Percentiles rank a stretch among this genome's conserved stretches.
phyloP scores from a whole-genome alignment of 257 asterid species.

The Hygrophila difformis region DNA sequence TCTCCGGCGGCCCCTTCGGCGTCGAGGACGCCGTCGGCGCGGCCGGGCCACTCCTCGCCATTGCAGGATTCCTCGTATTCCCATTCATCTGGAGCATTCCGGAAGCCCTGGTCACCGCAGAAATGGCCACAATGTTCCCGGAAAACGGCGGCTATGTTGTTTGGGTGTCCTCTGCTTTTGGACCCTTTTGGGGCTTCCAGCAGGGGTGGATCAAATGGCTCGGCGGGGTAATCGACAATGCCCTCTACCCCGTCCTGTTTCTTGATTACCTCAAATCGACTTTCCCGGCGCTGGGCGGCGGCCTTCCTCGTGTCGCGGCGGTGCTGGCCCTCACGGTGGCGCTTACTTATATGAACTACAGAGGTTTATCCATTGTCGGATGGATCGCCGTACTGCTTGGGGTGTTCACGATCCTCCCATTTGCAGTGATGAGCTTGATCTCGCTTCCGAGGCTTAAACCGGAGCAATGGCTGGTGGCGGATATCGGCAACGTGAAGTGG shows the following conservation, averaged over 20 bases:
- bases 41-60: conserved; percentile 67
- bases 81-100: conserved; percentile 75
- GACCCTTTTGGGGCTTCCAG: conserved; percentile 70
- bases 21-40: conserved; percentile 58
- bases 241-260: conserved; percentile 55
- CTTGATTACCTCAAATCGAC: conserved; percentile 61
- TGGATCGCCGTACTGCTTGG: conserved; percentile 58
- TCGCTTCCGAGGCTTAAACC: conserved; percentile 50
- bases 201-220: conserved; percentile 79
- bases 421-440: conserved; percentile 54
- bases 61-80: conserved; percentile 45
- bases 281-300: conserved; percentile 51
- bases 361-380: conserved; percentile 64
- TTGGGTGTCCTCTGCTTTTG: conserved; percentile 69
- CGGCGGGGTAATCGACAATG: conserved; percentile 64
- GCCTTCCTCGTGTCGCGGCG: conserved; percentile 41
- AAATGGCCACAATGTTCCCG: conserved; percentile 72
- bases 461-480: conserved; percentile 47
- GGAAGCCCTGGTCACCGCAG: conserved; percentile 64
- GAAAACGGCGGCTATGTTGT: conserved; percentile 71
- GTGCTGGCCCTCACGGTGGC: conserved; percentile 36
- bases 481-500: conserved; percentile 47
- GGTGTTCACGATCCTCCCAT: conserved; percentile 52
- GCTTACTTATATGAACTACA: conserved; percentile 47
- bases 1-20: conserved; percentile 71